Conservation (phyloP, 805 yeast species). For the Cyberlindnera mrakii region DNA sequence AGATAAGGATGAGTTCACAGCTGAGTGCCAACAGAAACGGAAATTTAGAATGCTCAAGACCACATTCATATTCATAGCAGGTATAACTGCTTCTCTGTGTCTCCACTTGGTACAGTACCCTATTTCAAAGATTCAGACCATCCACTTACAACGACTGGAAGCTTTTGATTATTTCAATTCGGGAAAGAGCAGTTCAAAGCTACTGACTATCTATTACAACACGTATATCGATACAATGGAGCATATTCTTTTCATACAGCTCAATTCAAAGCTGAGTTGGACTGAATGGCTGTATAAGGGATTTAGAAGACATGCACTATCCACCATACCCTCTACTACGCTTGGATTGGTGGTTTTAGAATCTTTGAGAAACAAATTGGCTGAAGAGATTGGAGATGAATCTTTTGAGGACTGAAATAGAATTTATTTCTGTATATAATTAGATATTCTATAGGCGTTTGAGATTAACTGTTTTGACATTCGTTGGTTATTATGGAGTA, state of each 20-base stretch:
- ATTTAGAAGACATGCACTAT: conserved; percentile 60
- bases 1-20: conserved; percentile 17
- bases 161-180: conserved; percentile 59
- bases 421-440: no score
- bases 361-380: conserved; percentile 50
- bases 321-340: conserved; percentile 84
- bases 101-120: conserved; percentile 82
- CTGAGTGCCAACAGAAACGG: conserved; percentile 23
- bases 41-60: conserved; percentile 49
- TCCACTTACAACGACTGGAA: conserved; percentile 75
- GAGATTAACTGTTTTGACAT: no score
- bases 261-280: conserved; percentile 52
- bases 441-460: no score
- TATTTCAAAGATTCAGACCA: conserved; percentile 66
- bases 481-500: no score
- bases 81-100: conserved; percentile 78
- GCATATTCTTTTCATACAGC: conserved; percentile 49
- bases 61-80: conserved; percentile 70
- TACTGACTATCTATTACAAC: conserved; percentile 49
- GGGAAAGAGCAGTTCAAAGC: conserved; percentile 7
- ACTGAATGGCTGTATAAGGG: conserved; percentile 73
- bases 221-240: conserved; percentile 72
- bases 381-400: conserved; percentile 16
- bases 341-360: conserved; percentile 82
- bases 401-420: neutral